These are phyloP conservation scores for Lobosporangium transversale DNA, from an alignment of 192 early-diverging fungal species.

Conservation along the genomic window DNA sequence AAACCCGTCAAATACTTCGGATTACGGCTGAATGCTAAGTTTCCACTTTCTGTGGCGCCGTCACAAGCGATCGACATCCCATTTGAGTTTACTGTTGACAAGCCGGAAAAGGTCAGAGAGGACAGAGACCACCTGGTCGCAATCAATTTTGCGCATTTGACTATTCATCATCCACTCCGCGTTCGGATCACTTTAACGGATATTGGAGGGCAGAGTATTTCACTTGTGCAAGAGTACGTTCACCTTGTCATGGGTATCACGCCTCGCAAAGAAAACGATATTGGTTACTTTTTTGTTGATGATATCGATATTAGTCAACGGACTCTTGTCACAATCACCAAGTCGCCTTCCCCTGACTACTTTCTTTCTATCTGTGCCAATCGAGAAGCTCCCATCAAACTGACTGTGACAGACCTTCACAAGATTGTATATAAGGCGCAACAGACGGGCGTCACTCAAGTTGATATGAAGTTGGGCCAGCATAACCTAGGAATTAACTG, in stretches of 20 bases:
- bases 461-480: constrained; percentile 35
- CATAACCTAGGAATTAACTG: constrained; percentile 19
- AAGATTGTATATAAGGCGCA: constrained; percentile 55
- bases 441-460: constrained; percentile 32
- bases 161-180: constrained; percentile 55
- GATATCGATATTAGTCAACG: constrained; percentile 41
- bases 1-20: constrained; percentile 27
- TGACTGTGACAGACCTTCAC: constrained; percentile 39
- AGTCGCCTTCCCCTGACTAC: constrained; percentile 12
- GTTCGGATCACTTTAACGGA: constrained; percentile 53
- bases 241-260: constrained; percentile 23
- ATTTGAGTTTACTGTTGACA: constrained; percentile 48
- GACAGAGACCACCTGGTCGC: no score
- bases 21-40: constrained; percentile 29
- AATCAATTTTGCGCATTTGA: constrained; percentile 51
- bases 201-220: constrained; percentile 50
- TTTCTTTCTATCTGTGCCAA: constrained; percentile 26
- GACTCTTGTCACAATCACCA: constrained; percentile 11
- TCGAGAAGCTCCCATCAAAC: no score
- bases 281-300: constrained; percentile 53
- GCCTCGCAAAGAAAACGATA: constrained; percentile 26
- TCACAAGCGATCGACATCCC: constrained; percentile 44
- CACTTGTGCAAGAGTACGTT: constrained; percentile 55
- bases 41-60: constrained; percentile 47
- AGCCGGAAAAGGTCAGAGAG: constrained; percentile 25